Evolutionary conservation across 169 alveolate genomes (phyloP).

Genomic region (Plasmodium cynomolgi): DNA sequence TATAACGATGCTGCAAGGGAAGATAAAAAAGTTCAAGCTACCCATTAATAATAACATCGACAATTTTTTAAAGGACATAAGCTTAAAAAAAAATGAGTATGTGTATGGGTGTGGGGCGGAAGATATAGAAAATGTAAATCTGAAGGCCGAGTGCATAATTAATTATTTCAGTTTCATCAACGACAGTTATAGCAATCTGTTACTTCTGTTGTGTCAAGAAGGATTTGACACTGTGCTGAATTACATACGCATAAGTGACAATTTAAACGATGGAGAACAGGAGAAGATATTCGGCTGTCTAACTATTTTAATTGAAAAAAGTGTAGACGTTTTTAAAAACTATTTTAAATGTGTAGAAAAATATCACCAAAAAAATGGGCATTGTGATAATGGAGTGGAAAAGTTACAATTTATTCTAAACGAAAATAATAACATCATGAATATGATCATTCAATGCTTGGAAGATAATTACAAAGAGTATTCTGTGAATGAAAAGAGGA

Average conservation of each 20-base stretch:
- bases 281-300: constrained; percentile 68
- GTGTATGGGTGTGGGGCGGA: constrained; percentile 54
- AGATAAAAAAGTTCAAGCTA: constrained; percentile 59
- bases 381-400: constrained; percentile 13
- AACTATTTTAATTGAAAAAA: constrained; percentile 56
- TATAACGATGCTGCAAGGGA: constrained; percentile 59
- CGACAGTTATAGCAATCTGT: constrained; percentile 66
- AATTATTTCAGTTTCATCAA: constrained; percentile 42
- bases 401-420: constrained; percentile 1
- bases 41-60: constrained; percentile 56
- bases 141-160: constrained; percentile 20
- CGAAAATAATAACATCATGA: constrained; percentile 61
- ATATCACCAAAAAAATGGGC: constrained; percentile 22
- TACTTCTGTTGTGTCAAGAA: constrained; percentile 54
- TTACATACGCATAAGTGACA: constrained; percentile 33
- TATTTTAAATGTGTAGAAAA: constrained; percentile 68
- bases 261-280: constrained; percentile 30
- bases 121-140: constrained; percentile 43
- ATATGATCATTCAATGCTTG: constrained; percentile 40
- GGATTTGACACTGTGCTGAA: constrained; percentile 51
- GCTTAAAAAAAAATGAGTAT: constrained; percentile 53
- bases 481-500: constrained; percentile 38
- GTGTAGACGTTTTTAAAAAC: constrained; percentile 70
- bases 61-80: constrained; percentile 58
- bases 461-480: constrained; percentile 59